A percentile compares a stretch with the other conserved stretches of the same genome.
Evolutionary conservation across 2,329 filamentous ascomycete genomes (phyloP).

Genomic region (Pezicula rhizophila): DNA sequence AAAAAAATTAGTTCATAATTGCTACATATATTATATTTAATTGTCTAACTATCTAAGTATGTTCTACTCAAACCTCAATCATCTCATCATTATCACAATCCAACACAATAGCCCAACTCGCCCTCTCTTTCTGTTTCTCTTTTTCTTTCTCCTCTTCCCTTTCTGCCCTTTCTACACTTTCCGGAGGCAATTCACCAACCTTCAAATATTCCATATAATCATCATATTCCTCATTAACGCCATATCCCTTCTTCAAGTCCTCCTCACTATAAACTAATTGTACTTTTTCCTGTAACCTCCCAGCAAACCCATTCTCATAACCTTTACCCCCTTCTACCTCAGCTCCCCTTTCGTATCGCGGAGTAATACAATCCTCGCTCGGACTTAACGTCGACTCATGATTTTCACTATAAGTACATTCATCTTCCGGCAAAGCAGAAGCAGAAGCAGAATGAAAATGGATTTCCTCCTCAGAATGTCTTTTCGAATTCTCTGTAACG

Average conservation of each 20-base stretch:
- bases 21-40: too few relatives aligned
- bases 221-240: neutral
- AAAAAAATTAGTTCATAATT: too few relatives aligned
- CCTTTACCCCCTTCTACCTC: too few relatives aligned
- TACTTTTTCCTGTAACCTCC: neutral
- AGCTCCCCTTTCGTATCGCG: neutral
- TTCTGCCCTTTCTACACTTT: too few relatives aligned
- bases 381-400: neutral
- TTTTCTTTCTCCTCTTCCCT: too few relatives aligned
- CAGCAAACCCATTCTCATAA: too few relatives aligned
- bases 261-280: neutral
- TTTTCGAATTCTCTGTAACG: neutral
- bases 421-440: neutral
- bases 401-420: neutral
- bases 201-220: constrained; percentile 1
- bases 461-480: neutral
- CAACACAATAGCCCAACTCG: too few relatives aligned
- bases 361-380: neutral
- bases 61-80: too few relatives aligned
- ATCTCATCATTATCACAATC: too few relatives aligned
- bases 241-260: neutral
- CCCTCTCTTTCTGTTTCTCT: too few relatives aligned
- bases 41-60: too few relatives aligned
- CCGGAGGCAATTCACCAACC: neutral
- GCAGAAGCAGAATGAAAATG: neutral